Evolutionary conservation across 2,329 filamentous ascomycete species (phyloP), one percentile per base, ranked within the genome.

Genomic region (Podosphaera aphanis): DNA sequence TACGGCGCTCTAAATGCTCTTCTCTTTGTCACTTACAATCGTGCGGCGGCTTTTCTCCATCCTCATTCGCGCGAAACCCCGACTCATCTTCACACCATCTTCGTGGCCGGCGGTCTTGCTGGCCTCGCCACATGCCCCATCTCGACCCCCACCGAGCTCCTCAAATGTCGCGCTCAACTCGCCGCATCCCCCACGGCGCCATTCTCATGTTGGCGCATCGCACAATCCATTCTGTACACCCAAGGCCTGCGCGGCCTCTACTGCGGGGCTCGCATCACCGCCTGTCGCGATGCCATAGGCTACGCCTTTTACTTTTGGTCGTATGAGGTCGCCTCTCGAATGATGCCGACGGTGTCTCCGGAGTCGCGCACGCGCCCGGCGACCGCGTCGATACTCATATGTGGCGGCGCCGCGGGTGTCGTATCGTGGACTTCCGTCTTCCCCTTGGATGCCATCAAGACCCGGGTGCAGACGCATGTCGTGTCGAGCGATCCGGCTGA

Each of bases 301-400:
- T 95, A 94, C 62, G 88, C 86, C 0, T 94, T 94, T 61, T 95
- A 94, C 59, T 95, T 95, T 61, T 93, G 82, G 81, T 79, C 80
- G 1, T 95, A 94, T 57, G 82, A 92, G 61, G 64, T 86, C 48
- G 74, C 69, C 51, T 83, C 79, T 50, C 69, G 73, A 31, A 64
- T 66, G 46, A 3, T 33, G 4, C 11, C 29, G 8, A 8, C 20
- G 7, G 11, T 11, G 5, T 6, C 2, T 5, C 29, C 3, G 5
- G 29, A 33, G 3, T 4, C 4, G 15, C 8, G 11, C 3, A 33
- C 5, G 29, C 10, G 15, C 29, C 29, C 39, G 41, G 60, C 64
- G 45, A 71, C 77, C 1, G 62, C 71, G 31, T 79, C 77, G 53
- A 71, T 83, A 16, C 63, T 95, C 5, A 61, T 94, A 1, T 92